Evolutionary conservation across 2,329 filamentous ascomycete genomes (phyloP).

Genomic region (Aureobasidium namibiae): DNA sequence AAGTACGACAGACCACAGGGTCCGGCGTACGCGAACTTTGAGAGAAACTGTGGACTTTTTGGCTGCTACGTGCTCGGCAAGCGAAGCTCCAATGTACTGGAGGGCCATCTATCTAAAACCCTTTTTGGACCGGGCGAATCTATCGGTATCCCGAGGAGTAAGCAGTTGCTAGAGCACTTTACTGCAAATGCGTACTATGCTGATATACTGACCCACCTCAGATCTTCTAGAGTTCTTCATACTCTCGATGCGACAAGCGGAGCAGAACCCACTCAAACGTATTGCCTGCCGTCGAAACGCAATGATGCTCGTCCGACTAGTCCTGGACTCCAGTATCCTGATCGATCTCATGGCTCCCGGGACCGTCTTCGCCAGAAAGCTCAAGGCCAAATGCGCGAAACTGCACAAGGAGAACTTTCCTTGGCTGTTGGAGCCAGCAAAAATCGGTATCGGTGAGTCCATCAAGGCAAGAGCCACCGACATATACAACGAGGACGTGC

Average conservation of each 20-base stretch:
- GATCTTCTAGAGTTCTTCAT: background rate
- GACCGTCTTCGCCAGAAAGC: background rate
- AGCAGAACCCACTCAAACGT: too few species aligned
- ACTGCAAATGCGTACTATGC: background rate
- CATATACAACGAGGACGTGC: too few species aligned
- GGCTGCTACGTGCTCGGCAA: background rate
- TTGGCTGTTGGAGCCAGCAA: background rate
- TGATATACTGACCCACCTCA: background rate
- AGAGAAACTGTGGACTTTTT: background rate
- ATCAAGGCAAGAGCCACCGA: too few species aligned
- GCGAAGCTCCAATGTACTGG: background rate
- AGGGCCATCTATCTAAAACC: fast-evolving
- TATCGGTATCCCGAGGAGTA: background rate
- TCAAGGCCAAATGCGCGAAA: background rate
- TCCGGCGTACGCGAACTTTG: background rate
- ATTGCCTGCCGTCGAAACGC: background rate
- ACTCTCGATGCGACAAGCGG: background rate
- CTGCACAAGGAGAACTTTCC: background rate
- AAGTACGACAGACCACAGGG: background rate
- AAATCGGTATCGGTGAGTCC: too few species aligned
- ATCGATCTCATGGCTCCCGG: background rate
- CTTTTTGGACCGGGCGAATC: background rate
- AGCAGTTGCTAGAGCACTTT: background rate
- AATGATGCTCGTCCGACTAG: background rate
- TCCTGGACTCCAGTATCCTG: background rate